These are phyloP conservation scores for Rhodotorula glutinis DNA, from an alignment of 1,284 basidiomycete species.

Conservation along the genomic window DNA sequence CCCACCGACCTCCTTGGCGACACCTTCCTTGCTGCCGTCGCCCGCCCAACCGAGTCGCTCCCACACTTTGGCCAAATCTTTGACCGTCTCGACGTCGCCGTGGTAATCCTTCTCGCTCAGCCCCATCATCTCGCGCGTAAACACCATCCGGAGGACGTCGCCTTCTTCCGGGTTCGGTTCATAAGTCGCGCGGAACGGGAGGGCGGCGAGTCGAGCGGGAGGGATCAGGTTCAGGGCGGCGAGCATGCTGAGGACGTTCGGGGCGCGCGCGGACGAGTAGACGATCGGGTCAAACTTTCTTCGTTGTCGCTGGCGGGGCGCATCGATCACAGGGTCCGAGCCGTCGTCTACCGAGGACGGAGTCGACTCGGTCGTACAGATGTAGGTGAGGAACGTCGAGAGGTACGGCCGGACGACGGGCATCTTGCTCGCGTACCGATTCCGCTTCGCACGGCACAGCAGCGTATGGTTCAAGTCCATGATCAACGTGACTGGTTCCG, in stretches of 20 bases:
- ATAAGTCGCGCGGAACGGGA: not conserved
- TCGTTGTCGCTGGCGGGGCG: too few relatives aligned
- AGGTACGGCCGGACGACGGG: slow-evolving; percentile 37
- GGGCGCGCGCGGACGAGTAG: slow-evolving; percentile 26
- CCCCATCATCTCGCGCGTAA: slow-evolving; percentile 32
- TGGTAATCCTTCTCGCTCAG: slow-evolving; percentile 23
- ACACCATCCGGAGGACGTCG: slow-evolving; percentile 26
- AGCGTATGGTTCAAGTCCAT: slow-evolving; percentile 39
- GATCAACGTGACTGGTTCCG: slow-evolving; percentile 20
- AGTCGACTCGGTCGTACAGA: slow-evolving; percentile 3
- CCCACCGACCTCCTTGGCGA: not conserved
- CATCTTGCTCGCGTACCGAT: not conserved
- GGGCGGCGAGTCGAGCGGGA: not conserved
- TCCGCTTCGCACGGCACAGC: slow-evolving; percentile 23
- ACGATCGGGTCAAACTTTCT: slow-evolving; percentile 18
- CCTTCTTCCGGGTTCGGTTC: slow-evolving; percentile 6
- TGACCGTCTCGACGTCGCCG: slow-evolving; percentile 31
- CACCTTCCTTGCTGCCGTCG: too few relatives aligned
- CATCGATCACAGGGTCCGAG: not conserved
- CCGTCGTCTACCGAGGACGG: not conserved
- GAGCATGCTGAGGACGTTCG: slow-evolving; percentile 34
- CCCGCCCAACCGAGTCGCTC: slow-evolving; percentile 1
- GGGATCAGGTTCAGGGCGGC: slow-evolving; percentile 27
- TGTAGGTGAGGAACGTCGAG: slow-evolving; percentile 32
- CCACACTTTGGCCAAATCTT: slow-evolving; percentile 32